A percentile compares a stretch with the other conserved stretches of the same genome.
These are phyloP conservation scores for Diaporthe eres DNA, from an alignment of 2,329 filamentous ascomycete genomes.

Conservation along the genomic window DNA sequence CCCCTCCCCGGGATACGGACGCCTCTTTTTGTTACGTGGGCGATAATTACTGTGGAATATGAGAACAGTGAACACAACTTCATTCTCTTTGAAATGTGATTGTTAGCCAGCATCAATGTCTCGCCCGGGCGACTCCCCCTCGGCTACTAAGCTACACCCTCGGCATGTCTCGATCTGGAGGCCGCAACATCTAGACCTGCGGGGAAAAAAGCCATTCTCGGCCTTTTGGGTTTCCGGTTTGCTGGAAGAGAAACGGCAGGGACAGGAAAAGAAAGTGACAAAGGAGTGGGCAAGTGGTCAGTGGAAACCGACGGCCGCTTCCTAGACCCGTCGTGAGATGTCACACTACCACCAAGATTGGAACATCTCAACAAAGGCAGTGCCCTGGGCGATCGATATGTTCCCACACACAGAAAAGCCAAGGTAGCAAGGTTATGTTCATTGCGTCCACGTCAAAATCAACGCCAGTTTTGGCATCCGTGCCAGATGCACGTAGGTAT, in stretches of 20 bases:
- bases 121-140: not conserved
- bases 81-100: not conserved
- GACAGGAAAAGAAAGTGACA: not conserved
- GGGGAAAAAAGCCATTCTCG: not conserved
- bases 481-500: not conserved
- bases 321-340: not conserved
- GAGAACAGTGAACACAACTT: not conserved
- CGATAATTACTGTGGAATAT: constrained; percentile 22
- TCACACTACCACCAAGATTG: not conserved
- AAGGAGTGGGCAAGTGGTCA: not conserved
- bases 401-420: not conserved
- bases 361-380: not conserved
- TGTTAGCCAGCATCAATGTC: not conserved
- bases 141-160: not conserved
- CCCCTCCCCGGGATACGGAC: not conserved
- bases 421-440: not conserved
- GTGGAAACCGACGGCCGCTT: not conserved
- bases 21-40: not conserved
- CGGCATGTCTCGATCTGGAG: not conserved
- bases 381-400: not conserved
- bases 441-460: not conserved
- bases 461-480: not conserved
- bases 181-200: not conserved
- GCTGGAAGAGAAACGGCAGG: not conserved
- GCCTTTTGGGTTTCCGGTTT: not conserved